Conservation (phyloP, 139 green algal species). For the Nannochloris sp. region DNA sequence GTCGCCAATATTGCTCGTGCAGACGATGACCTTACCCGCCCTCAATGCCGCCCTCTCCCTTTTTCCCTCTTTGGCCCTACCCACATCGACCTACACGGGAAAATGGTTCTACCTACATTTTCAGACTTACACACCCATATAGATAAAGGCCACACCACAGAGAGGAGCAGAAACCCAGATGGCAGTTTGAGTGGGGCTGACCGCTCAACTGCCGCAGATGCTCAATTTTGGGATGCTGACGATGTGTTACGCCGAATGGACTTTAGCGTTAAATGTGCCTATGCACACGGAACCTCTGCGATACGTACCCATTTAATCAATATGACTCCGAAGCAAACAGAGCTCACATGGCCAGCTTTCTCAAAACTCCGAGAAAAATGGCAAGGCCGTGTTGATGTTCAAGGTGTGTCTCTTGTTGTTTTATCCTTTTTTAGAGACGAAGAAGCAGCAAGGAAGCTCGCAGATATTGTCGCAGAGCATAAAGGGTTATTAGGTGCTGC, state of each 20-base stretch:
- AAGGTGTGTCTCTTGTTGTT: slow-evolving; percentile 53
- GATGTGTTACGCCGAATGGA: slow-evolving; percentile 66
- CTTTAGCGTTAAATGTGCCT: slow-evolving; percentile 58
- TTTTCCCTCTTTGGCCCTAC: not conserved
- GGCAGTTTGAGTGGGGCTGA: slow-evolving; percentile 56
- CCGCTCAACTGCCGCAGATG: slow-evolving; percentile 46
- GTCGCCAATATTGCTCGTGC: not conserved
- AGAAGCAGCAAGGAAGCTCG: slow-evolving; percentile 29
- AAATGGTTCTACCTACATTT: slow-evolving; percentile 50
- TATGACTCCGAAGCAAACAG: slow-evolving; percentile 42
- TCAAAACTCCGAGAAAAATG: slow-evolving; percentile 35
- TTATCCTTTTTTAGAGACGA: slow-evolving; percentile 59
- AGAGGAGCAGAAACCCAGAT: slow-evolving; percentile 53
- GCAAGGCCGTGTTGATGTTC: slow-evolving; percentile 54
- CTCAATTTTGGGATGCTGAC: slow-evolving; percentile 48
- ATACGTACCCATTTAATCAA: slow-evolving; percentile 72
- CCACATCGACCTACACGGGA: slow-evolving; percentile 19
- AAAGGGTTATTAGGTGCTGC: slow-evolving; percentile 57
- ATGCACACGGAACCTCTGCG: slow-evolving; percentile 61
- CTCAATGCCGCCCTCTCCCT: not conserved
- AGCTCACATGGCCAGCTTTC: slow-evolving; percentile 59
- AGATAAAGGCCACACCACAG: slow-evolving; percentile 62
- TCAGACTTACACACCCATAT: slow-evolving; percentile 71
- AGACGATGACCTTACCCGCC: not conserved
- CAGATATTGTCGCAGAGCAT: slow-evolving; percentile 41